Percentiles rank a stretch among this genome's conserved stretches.
Conservation (phyloP, 192 early-diverging fungal species). For the Coemansia sp. region DNA sequence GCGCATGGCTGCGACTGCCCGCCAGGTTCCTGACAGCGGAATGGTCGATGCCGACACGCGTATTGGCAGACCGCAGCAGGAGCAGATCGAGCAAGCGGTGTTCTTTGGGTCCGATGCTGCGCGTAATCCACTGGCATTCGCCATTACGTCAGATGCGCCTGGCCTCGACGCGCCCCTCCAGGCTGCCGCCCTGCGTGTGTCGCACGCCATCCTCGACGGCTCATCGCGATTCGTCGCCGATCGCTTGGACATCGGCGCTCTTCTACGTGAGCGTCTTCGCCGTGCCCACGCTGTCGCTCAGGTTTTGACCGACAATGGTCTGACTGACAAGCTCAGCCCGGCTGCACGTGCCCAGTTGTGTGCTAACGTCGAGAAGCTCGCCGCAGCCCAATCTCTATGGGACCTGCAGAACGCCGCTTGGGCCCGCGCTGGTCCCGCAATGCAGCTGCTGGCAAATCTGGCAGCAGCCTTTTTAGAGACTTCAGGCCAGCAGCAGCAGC, state of each 20-base stretch:
- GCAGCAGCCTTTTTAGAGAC: conserved; percentile 33
- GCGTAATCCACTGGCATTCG: conserved; percentile 34
- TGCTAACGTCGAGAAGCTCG: conserved; percentile 40
- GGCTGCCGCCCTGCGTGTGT: conserved; percentile 32
- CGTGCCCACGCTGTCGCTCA: conserved; percentile 33
- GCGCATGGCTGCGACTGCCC: conserved; percentile 12
- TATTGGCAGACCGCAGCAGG: conserved; percentile 15
- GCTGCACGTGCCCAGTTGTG: conserved; percentile 25
- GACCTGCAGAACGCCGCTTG: conserved; percentile 35
- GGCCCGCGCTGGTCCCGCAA: conserved; percentile 18
- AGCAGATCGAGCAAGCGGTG: conserved; percentile 51
- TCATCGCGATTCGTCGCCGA: conserved; percentile 41
- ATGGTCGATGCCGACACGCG: conserved; percentile 3
- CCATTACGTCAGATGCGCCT: conserved; percentile 13
- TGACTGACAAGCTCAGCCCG: conserved; percentile 17
- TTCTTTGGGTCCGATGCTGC: conserved; percentile 30
- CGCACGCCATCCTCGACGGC: conserved; percentile 36
- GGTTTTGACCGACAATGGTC: conserved; percentile 20
- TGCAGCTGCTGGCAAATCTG: conserved; percentile 36
- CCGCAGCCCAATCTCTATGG: conserved; percentile 43
- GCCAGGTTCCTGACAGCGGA: background rate
- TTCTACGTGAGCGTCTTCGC: conserved; percentile 36
- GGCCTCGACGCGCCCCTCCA: conserved; percentile 34
- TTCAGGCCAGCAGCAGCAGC: conserved; percentile 15
- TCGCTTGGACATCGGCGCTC: conserved; percentile 38